Base-by-base conservation (phyloP, 2,329 filamentous ascomycete species). In the Lasiodiplodia hormozganensis region DNA sequence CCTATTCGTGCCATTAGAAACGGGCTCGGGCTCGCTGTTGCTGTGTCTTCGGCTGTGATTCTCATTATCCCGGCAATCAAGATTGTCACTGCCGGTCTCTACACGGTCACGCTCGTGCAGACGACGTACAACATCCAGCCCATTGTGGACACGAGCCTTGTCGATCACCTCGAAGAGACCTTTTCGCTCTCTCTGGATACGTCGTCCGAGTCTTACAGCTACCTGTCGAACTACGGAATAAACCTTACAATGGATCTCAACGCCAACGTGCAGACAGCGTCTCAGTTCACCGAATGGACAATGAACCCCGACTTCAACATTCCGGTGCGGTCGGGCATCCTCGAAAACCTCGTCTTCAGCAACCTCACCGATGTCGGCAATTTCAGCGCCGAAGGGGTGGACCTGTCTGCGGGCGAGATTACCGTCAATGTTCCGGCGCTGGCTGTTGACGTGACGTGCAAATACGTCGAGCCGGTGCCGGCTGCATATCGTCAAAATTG, bases 341-440 rank as follows among this genome's bases (percentile, higher is more conserved):
- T 68, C 8, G 47, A 54, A n/a, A 68, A 68, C 18, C 57, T 68
- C 12, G 58, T 68, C 10, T 64, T 68, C 38, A 56, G 49, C 49
- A 68, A 68, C 25, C 34, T 68, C 21, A 68, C 67, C 4, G 23
- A 23, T 25, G 25, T 68, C 28, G 56, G 51, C 16, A 21, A 36
- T 10, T 40, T 67, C 12, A 7, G 47, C 8, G 18, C 11, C 12
- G 23, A 23, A 18, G 65, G 25, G 11, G 4, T 31, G 14, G 54
- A 67, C 38, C 11, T 67, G 10, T 67, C 65, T 5, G 21, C 65
- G 10, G 65, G 36, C 28, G 43, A 47, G 12, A 57, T 67, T 40
- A 67, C 53, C 2, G 31, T 40, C 40, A 62, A 53, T 16, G 57
- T 68, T 2, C 66, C 66, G 25, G 66, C 66, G 8, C 47, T 68